Conservation (phyloP, 177 flowering plant genomes). For the Vitis hybrid region DNA sequence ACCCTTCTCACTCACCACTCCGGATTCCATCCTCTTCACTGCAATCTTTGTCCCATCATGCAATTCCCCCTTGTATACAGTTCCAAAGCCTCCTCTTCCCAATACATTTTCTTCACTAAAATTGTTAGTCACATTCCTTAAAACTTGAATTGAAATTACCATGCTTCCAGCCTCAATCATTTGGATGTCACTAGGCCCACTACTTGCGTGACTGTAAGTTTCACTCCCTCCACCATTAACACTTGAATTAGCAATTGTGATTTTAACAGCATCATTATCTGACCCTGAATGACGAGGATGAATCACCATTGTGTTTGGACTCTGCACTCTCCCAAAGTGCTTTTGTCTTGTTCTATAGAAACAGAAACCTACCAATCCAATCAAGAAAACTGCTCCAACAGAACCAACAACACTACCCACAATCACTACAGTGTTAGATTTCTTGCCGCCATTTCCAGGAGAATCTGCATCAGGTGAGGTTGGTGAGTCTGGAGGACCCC, state of each 20-base stretch:
- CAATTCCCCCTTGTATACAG: conserved; percentile 86
- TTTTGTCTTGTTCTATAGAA: conserved; percentile 37
- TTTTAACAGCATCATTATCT: conserved; percentile 58
- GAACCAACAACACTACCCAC: conserved; percentile 53
- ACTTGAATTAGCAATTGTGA: conserved; percentile 56
- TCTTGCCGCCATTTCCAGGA: conserved; percentile 13
- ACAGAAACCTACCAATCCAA: conserved; percentile 36
- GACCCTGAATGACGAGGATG: conserved; percentile 79
- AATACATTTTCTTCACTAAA: conserved; percentile 67
- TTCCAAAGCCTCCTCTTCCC: conserved; percentile 86
- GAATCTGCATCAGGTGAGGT: background rate
- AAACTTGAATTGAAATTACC: conserved; percentile 72
- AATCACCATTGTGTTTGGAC: conserved; percentile 52
- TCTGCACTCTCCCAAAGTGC: conserved; percentile 46
- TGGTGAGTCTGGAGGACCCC: conserved; percentile 8
- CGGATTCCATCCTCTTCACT: conserved; percentile 90
- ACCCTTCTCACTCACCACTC: conserved; percentile 68
- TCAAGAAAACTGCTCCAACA: conserved; percentile 24
- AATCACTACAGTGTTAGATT: conserved; percentile 27
- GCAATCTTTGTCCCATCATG: conserved; percentile 94
- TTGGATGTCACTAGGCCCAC: conserved; percentile 56
- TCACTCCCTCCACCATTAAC: conserved; percentile 43
- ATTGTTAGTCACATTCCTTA: conserved; percentile 70
- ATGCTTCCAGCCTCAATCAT: conserved; percentile 60
- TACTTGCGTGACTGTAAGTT: conserved; percentile 36